Evolutionary conservation across 225 moss, liverwort and hornwort genomes (phyloP), one percentile per base, ranked within the genome.

Genomic region (Takakia lepidozioides): DNA sequence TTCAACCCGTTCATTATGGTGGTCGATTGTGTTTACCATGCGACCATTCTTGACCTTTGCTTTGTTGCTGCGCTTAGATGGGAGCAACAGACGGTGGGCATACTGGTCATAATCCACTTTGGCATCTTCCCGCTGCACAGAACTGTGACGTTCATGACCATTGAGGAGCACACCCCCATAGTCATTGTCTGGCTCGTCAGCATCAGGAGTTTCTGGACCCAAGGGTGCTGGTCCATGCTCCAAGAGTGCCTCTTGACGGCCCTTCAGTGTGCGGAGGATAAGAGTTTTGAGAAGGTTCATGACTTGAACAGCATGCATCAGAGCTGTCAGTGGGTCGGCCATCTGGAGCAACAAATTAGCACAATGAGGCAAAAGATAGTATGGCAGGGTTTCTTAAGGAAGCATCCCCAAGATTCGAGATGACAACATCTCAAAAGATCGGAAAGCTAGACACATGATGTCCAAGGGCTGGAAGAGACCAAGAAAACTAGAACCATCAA

Each of bases 281-380:
- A 98, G 65, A 19, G 91, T 98, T 59, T 98, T 98, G 4, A 98
- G 63, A 53, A 91, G 72, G 60, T 98, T 98, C 95, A 98, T 98
- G 34, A 98, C 95, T 81, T 98, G 95, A 10, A 98, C 95, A 1
- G 95, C 95, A 50, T 98, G 95, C 95, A 98, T 91, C 32, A 98
- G 57, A 20, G 95, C 95, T 0, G 95, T 91, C 45, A 91, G 69
- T 25, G 95, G 95, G 49, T 98, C 95, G 3, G 95, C 84, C 95
- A 98, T 98, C 95, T 98, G 83, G 49, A 62, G 21, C 9, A 19
- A 22, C 6, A 55, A 45, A 46, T 46, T 20, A n/a, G 46, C 20
- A 25, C 46, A 27, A 1, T 5, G 3, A 32, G 17, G 5, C 17
- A 38, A n/a, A n/a, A n/a, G n/a, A n/a, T n/a, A n/a, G n/a, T n/a